Evolutionary conservation across 768 basidiomycete species (phyloP), one percentile per base, ranked within the genome.

Genomic region (Pisolithus tinctorius): DNA sequence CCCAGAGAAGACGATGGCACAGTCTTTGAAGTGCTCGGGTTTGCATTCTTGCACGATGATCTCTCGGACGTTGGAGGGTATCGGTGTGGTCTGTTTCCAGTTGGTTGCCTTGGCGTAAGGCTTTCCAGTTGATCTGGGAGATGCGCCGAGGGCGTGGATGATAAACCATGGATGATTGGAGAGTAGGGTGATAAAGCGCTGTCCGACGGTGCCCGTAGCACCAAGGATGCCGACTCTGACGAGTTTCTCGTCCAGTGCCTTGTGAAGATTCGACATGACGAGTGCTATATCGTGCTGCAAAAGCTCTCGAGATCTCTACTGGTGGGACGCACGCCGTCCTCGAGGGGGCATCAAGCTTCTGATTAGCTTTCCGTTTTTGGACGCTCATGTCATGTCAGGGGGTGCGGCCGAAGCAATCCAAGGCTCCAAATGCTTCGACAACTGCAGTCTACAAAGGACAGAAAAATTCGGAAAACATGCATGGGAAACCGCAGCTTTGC

Each of bases 181-280:
- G 45, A 99, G 85, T 45, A 97, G 82, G 46, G 82, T 77, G 68
- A 98, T 88, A 69, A 98, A 99, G 38, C 93, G 81, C 69, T 98
- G 95, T 23, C 95, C 94, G 45, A 97, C 95, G 44, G 92, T 96
- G 51, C 95, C 92, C 0, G 91, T 94, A 1, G 92, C 91, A 30
- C 91, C 91, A 8, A 93, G 75, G 43, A 94, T 73, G 53, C 89
- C 91, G 53, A 94, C 88, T 41, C 71, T 74, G 55, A 75, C 62
- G 3, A 58, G 4, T 6, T 52, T 55, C 0, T 53, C 52, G 8
- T 67, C 63, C 34, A 55, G 16, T 31, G 43, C 48, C 43, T 26
- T 58, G 49, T 37, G 64, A 62, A 67, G 66, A 54, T 13, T 60
- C 11, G 31, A 50, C 36, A 45, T 39, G 37, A 39, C 41, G 16